Conservation (phyloP, 75 land plant genomes). For the Pinus taeda region DNA sequence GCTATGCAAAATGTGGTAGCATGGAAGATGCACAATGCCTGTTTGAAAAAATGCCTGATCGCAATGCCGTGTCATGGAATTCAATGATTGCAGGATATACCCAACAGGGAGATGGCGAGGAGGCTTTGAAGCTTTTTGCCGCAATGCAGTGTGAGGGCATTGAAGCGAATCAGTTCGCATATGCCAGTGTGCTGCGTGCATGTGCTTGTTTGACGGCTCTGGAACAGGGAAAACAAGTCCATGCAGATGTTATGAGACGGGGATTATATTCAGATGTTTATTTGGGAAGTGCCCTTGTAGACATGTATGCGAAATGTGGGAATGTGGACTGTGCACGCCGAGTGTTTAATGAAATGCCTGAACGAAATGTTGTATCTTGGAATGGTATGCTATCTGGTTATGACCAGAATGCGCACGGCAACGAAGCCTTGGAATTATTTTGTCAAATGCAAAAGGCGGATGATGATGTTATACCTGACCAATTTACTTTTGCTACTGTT, state of each 20-base stretch:
- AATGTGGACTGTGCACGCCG: conserved; percentile 36
- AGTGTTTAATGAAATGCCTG: conserved; percentile 48
- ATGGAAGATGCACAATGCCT: conserved; percentile 42
- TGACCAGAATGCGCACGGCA: conserved; percentile 56
- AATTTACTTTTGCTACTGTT: conserved; percentile 60
- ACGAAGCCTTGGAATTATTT: conserved; percentile 47
- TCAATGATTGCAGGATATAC: conserved; percentile 57
- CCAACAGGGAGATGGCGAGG: conserved; percentile 32
- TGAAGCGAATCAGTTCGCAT: conserved; percentile 40
- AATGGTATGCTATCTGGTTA: conserved; percentile 71
- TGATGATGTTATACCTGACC: conserved; percentile 39
- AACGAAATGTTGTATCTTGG: conserved; percentile 66
- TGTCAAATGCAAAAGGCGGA: conserved; percentile 33
- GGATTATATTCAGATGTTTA: conserved; percentile 29
- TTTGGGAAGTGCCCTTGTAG: conserved; percentile 67
- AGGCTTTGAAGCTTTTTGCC: conserved; percentile 41
- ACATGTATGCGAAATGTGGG: conserved; percentile 76
- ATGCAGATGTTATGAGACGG: conserved; percentile 31
- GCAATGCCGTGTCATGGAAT: conserved; percentile 72
- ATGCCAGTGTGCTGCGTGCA: conserved; percentile 54
- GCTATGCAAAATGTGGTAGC: conserved; percentile 26
- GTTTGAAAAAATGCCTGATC: conserved; percentile 37
- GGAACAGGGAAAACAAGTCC: conserved; percentile 45
- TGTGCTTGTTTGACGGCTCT: conserved; percentile 45
- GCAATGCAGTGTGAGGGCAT: conserved; percentile 49